Evolutionary conservation across 352 stramenopile genomes (phyloP), one percentile per base, ranked within the genome.

Genomic region (Globisporangium ultimum): DNA sequence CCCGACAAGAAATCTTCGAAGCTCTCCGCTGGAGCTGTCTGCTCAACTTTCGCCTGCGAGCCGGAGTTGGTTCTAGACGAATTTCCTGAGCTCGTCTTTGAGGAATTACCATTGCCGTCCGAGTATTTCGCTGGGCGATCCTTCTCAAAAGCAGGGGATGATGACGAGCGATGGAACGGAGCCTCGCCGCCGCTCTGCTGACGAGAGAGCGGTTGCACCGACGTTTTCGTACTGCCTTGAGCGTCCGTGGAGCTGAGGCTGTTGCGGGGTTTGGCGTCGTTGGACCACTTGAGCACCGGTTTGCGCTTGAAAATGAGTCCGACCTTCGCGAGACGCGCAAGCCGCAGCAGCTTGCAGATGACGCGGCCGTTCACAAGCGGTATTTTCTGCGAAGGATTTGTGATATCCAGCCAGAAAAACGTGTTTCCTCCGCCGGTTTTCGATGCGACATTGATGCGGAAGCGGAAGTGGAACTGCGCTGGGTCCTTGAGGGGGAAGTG

Each of bases 391-490:
- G 60, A 55, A 1, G 76, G 71, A 8, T 74, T 59, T 14, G 69
- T 76, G 43, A 93, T 60, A 50, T 94, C 85, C 20, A 94, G 63
- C 85, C 85, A 94, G 55, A 80, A 93, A 63, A 94, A 94, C 4
- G 82, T 89, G 32, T 68, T 74, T 46, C 64, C 70, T 28, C 65
- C 72, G 18, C 40, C 53, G 8, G 56, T 57, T 48, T 82, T 83
- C 13, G 45, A 13, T 45, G 48, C 18, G 48, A 64, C 58, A 61
- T 93, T 94, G 38, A 94, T 68, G n/a, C 83, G 85, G 60, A 94
- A 94, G 54, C 85, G 85, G 64, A 93, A 94, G 74, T 94, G 85
- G 67, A 94, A 94, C 32, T 47, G 51, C 4, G 60, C 49, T 13
- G 58, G 59, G 53, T 79, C 64, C 36, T 58, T 55, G 54, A 94